Percentiles rank a stretch among this genome's conserved stretches.
Conservation (phyloP, 2,329 filamentous ascomycete genomes). For the Scedosporium apiospermum region DNA sequence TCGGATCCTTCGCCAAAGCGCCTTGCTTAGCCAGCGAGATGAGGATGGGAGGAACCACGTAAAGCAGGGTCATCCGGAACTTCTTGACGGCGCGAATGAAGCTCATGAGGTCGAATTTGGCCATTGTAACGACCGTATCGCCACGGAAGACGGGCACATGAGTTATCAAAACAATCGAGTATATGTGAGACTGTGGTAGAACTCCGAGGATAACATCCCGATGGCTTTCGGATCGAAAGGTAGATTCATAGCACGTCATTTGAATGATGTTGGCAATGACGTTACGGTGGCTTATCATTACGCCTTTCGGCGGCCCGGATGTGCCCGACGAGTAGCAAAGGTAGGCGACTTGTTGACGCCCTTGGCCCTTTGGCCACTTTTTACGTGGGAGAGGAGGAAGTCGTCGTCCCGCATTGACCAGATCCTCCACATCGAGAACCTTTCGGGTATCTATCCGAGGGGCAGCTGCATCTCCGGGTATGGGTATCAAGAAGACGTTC, state of each 20-base stretch:
- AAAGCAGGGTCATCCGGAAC: slow-evolving; percentile 1
- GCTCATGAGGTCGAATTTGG: background rate
- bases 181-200: slow-evolving; percentile 5
- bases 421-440: background rate
- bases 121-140: background rate
- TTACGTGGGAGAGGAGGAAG: background rate
- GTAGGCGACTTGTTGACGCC: background rate
- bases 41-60: background rate
- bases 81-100: background rate
- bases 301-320: slow-evolving; percentile 3
- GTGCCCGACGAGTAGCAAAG: slow-evolving; percentile 1
- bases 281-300: slow-evolving; percentile 6
- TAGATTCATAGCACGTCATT: background rate
- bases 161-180: background rate
- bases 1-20: slow-evolving; percentile 1
- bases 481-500: slow-evolving; percentile 1
- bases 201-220: slow-evolving; percentile 3
- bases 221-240: background rate
- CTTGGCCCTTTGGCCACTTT: background rate
- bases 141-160: background rate
- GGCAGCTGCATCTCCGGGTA: background rate
- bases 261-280: slow-evolving; percentile 8
- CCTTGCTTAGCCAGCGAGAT: slow-evolving; percentile 1
- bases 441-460: background rate
- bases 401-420: background rate